Evolutionary conservation across 108 stramenopile species (phyloP).

Genomic region (Pseudonitzschia multistriata): DNA sequence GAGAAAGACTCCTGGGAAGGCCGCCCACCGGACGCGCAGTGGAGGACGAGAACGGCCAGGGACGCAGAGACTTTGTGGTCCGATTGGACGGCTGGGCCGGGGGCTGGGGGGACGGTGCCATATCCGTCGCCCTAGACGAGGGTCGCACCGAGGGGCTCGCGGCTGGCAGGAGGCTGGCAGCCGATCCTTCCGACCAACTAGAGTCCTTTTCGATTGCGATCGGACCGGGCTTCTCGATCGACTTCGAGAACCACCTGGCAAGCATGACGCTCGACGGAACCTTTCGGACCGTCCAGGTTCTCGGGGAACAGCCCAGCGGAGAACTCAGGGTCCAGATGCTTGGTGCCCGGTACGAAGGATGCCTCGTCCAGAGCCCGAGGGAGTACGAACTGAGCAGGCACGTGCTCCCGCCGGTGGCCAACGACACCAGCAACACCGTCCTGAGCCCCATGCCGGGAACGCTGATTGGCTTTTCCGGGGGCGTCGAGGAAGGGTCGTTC

Average conservation of each 20-base stretch:
- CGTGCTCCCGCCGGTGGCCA: conserved; percentile 72
- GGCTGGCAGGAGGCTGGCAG: conserved; percentile 8
- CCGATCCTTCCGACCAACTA: background rate
- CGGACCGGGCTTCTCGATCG: conserved; percentile 31
- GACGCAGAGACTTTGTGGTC: conserved; percentile 49
- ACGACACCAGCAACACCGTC: conserved; percentile 76
- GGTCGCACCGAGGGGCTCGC: conserved; percentile 17
- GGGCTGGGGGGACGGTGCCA: conserved; percentile 44
- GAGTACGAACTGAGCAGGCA: conserved; percentile 77
- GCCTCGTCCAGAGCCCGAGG: conserved; percentile 67
- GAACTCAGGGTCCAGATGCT: conserved; percentile 45
- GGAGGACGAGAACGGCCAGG: too few species aligned
- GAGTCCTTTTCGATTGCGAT: conserved; percentile 9
- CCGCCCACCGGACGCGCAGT: background rate
- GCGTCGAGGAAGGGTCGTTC: conserved; percentile 73
- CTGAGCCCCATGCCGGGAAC: conserved; percentile 96
- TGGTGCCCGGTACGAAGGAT: conserved; percentile 57
- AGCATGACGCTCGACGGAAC: conserved; percentile 48
- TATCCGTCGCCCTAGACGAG: conserved; percentile 38
- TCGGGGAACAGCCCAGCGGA: conserved; percentile 46
- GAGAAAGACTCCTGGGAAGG: background rate
- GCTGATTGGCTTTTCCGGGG: conserved; percentile 55
- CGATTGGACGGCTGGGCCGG: conserved; percentile 78
- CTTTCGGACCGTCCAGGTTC: conserved; percentile 51
- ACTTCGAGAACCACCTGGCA: conserved; percentile 44